Evolutionary conservation across 1,284 basidiomycete species (phyloP), one percentile per base, ranked within the genome.

Genomic region (Rhodofomes roseus): DNA sequence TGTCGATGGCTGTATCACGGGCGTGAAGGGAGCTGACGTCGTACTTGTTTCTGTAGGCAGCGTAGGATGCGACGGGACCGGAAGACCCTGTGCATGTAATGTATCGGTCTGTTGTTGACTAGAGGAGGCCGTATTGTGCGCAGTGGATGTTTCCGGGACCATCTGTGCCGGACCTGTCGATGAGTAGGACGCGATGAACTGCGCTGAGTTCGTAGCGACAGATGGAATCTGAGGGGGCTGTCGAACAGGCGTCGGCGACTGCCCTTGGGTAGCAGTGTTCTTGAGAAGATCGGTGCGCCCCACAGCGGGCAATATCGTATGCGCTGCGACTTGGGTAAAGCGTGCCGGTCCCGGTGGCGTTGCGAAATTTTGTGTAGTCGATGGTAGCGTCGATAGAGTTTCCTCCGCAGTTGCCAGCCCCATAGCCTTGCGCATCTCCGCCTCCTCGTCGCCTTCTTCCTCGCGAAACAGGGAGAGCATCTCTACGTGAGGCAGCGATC

Each of bases 381-480:
- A 36, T 52, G 29, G 6, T 34, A 37, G 50, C n/a, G 31, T 34
- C 3, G 20, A 23, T 14, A 34, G n/a, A 20, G 34, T 34, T 54
- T 51, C 57, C 9, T 37, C 51, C 25, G 56, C 16, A 23, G 36
- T 22, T 16, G 41, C 52, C n/a, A 54, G 63, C 14, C 73, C 76
- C n/a, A 87, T 67, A 16, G 71, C 69, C 54, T 72, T 67, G 37
- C 84, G 79, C 18, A 74, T 66, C 31, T 77, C 77, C 1, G 61
- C 66, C 70, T 91, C 89, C 65, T 89, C 88, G 27, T 78, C 72
- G 36, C 82, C 77, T 67, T 89, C 87, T 64, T 90, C 87, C 7
- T 75, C 71, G 37, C 77, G 79, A 63, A 83, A 85, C 23, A 91
- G 75, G 11, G 84, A 79, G 14, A 91, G 66, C 3, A 78, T 72